Evolutionary conservation across 140 eudicot species (phyloP).

Genomic region (Eryngium alpinum): DNA sequence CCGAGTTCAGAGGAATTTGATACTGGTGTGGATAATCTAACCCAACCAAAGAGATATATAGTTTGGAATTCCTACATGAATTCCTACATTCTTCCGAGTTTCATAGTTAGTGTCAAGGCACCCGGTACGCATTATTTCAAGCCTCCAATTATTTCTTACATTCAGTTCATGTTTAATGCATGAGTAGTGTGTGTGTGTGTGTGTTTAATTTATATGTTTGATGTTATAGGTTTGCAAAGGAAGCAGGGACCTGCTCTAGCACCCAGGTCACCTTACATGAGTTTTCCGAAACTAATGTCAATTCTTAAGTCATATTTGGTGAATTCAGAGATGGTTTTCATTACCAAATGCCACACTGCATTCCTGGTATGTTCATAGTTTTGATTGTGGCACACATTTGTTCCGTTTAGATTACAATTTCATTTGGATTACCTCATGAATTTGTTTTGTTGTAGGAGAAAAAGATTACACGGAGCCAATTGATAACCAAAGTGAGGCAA

Average conservation of each 20-base stretch:
- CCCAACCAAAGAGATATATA: conserved; percentile 41
- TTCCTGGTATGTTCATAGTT: conserved; percentile 26
- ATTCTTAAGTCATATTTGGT: conserved; percentile 29
- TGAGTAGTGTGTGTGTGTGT: background rate
- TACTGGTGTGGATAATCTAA: conserved; percentile 49
- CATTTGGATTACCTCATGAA: background rate
- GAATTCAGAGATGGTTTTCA: conserved; percentile 28
- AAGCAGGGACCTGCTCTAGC: background rate
- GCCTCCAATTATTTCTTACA: background rate
- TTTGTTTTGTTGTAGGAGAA: conserved; percentile 24
- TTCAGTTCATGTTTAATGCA: background rate
- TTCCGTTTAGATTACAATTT: background rate
- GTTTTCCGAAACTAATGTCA: conserved; percentile 27
- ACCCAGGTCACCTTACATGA: conserved; percentile 36
- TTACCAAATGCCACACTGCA: conserved; percentile 26
- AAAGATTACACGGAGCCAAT: conserved; percentile 22
- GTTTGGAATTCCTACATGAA: conserved; percentile 61
- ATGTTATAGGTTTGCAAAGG: conserved; percentile 10
- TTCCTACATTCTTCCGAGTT: conserved; percentile 46
- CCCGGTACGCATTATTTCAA: conserved; percentile 16
- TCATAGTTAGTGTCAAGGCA: conserved; percentile 35
- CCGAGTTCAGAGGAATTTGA: conserved; percentile 51
- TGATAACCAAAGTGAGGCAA: conserved; percentile 28
- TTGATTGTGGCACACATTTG: background rate
- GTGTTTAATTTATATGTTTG: background rate